Evolutionary conservation across 352 stramenopile genomes (phyloP).

Genomic region (Phytophthora hibernalis): DNA sequence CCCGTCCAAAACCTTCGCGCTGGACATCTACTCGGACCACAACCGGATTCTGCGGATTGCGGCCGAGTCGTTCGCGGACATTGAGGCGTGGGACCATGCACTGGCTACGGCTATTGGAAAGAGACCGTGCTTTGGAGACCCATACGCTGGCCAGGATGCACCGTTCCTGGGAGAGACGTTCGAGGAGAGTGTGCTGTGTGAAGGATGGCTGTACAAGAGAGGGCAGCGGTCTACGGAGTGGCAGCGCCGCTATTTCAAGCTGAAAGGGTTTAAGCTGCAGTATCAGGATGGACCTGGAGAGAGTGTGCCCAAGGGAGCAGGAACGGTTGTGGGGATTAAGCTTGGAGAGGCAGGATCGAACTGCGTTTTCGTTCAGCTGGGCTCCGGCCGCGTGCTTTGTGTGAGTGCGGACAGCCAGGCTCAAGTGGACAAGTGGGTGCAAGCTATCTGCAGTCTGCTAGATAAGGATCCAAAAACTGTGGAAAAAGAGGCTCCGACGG

Average conservation of each 20-base stretch:
- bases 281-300: conserved; percentile 73
- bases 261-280: conserved; percentile 64
- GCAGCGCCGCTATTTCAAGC: conserved; percentile 80
- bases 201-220: conserved; percentile 81
- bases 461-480: conserved; percentile 48
- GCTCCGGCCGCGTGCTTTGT: conserved; percentile 63
- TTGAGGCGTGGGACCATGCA: conserved; percentile 78
- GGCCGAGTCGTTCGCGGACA: conserved; percentile 70
- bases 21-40: conserved; percentile 85
- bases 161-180: conserved; percentile 73
- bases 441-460: conserved; percentile 63
- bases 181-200: conserved; percentile 57
- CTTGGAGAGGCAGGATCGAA: conserved; percentile 54
- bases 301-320: conserved; percentile 61
- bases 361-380: conserved; percentile 74
- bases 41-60: conserved; percentile 81
- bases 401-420: conserved; percentile 66
- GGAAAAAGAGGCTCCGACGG: conserved; percentile 24
- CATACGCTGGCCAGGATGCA: conserved; percentile 59
- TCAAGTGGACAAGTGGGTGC: conserved; percentile 68
- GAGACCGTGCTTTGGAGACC: conserved; percentile 68
- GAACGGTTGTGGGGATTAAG: conserved; percentile 66
- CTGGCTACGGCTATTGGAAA: conserved; percentile 58
- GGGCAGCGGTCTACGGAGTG: conserved; percentile 64
- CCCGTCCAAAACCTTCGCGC: conserved; percentile 60